phyloP scores from a whole-genome alignment of 2,329 filamentous ascomycete species.

The Emmonsiellopsis sp. region DNA sequence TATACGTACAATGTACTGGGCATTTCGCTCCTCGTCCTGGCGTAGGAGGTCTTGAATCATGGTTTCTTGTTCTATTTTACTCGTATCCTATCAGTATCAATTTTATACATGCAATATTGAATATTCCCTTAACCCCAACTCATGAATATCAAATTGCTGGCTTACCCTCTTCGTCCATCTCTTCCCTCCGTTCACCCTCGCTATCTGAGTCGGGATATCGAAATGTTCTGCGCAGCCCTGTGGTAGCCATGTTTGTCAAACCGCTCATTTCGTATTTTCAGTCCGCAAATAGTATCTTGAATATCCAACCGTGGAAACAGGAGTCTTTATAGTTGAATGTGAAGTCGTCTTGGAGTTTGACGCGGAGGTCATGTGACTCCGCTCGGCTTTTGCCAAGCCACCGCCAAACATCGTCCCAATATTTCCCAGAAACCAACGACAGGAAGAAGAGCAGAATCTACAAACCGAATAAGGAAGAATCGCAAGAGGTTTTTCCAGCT shows the following conservation, averaged over 20 bases:
- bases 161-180: constrained; percentile 67
- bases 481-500: no score
- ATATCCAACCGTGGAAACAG: no score
- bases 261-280: not conserved
- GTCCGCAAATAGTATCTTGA: not conserved
- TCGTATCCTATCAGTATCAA: constrained; percentile 4
- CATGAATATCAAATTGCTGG: not conserved
- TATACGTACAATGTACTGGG: constrained; percentile 30
- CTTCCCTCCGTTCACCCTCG: constrained; percentile 47
- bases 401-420: no score
- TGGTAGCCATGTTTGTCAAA: constrained; percentile 20
- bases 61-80: constrained; percentile 31
- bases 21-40: constrained; percentile 31
- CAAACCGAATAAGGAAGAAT: no score
- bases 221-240: constrained; percentile 68
- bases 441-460: no score
- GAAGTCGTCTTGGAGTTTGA: no score
- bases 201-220: constrained; percentile 59
- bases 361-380: no score
- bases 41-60: constrained; percentile 28
- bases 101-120: not conserved
- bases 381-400: no score
- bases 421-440: no score
- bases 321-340: no score
- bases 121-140: not conserved